phyloP scores from a whole-genome alignment of 352 stramenopile species.

The Phytophthora kernoviae region DNA sequence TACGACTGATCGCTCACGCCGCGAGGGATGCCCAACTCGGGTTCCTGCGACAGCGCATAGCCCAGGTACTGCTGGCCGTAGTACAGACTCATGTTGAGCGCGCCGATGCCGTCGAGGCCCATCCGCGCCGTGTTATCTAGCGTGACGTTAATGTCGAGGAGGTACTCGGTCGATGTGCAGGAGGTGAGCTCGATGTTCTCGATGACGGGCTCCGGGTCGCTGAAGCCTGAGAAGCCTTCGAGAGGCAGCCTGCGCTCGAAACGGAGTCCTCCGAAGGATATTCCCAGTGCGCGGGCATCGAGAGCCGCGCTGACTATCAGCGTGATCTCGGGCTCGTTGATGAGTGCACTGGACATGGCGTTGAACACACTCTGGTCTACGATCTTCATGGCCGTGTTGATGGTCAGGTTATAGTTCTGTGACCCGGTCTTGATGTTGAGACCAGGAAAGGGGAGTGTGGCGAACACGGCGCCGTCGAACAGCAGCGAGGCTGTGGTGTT shows the following conservation, averaged over 20 bases:
- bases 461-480: slow-evolving; percentile 49
- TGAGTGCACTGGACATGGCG: slow-evolving; percentile 38
- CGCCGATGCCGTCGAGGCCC: slow-evolving; percentile 56
- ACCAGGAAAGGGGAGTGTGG: slow-evolving; percentile 43
- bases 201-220: slow-evolving; percentile 42
- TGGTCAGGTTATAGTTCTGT: slow-evolving; percentile 54
- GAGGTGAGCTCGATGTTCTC: slow-evolving; percentile 55
- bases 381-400: slow-evolving; percentile 41
- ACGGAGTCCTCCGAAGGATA: slow-evolving; percentile 49
- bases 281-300: slow-evolving; percentile 41
- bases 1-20: slow-evolving; percentile 51
- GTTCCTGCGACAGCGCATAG: slow-evolving; percentile 51
- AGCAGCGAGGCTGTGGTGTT: slow-evolving; percentile 44
- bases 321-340: slow-evolving; percentile 44
- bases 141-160: slow-evolving; percentile 59
- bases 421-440: slow-evolving; percentile 45
- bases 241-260: slow-evolving; percentile 56
- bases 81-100: slow-evolving; percentile 75
- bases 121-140: slow-evolving; percentile 54
- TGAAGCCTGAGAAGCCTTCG: slow-evolving; percentile 57
- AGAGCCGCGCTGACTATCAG: slow-evolving; percentile 40
- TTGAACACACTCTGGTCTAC: slow-evolving; percentile 48
- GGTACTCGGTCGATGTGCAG: slow-evolving; percentile 34
- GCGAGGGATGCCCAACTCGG: slow-evolving; percentile 52
- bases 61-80: slow-evolving; percentile 63